phyloP scores from a whole-genome alignment of 2,329 filamentous ascomycete genomes.

The Huntiella savannae region DNA sequence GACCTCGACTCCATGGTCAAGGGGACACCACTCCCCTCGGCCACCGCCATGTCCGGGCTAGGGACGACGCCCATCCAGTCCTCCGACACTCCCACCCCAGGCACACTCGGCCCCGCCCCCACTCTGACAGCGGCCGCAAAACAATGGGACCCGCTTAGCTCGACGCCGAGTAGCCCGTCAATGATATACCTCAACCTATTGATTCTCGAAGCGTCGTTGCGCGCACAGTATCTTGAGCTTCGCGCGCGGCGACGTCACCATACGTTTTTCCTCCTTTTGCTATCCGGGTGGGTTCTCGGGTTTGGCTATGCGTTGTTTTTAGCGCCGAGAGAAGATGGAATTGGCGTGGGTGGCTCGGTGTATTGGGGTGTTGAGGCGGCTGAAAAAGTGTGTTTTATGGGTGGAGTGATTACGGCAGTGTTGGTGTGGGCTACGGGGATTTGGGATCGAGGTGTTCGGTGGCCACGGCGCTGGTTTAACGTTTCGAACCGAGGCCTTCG shows the following conservation, averaged over 20 bases:
- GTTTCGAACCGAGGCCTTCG: constrained; percentile 78
- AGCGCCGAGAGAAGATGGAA: constrained; percentile 86
- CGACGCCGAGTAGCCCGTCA: constrained; percentile 73
- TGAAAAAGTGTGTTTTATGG: constrained; percentile 82
- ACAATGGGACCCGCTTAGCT: constrained; percentile 51
- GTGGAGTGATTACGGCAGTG: constrained; percentile 68
- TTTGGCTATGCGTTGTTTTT: constrained; percentile 87
- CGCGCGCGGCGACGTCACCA: constrained; percentile 78
- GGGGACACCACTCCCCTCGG: constrained; percentile 53
- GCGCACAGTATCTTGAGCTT: constrained; percentile 80
- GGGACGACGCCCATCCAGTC: constrained; percentile 21
- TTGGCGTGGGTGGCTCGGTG: constrained; percentile 74
- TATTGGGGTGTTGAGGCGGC: constrained; percentile 90
- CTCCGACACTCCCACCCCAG: constrained; percentile 17
- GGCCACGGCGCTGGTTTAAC: constrained; percentile 80
- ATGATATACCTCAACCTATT: constrained; percentile 97
- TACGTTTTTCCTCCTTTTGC: constrained; percentile 70
- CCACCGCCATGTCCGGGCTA: constrained; percentile 19
- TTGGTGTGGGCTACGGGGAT: constrained; percentile 90
- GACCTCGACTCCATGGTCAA: constrained; percentile 74
- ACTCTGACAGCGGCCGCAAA: constrained; percentile 16
- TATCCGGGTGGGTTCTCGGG: constrained; percentile 61
- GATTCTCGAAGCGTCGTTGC: constrained; percentile 84
- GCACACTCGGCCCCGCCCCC: constrained; percentile 15
- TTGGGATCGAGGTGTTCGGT: constrained; percentile 86